phyloP scores from a whole-genome alignment of 441 rosid species.

The California macrophylla region DNA sequence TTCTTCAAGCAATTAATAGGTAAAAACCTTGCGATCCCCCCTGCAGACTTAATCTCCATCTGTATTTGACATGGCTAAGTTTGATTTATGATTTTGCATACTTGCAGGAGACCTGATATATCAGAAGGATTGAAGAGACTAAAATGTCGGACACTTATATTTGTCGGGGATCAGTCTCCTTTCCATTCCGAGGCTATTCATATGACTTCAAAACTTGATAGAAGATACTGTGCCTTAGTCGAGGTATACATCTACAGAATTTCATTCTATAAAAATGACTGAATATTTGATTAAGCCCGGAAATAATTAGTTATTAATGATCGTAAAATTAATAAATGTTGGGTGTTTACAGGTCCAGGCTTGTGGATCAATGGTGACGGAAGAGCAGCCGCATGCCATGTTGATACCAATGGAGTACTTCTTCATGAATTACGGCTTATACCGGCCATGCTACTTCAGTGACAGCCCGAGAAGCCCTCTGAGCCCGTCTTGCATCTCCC shows the following conservation, averaged over 20 bases:
- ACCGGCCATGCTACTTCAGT: constrained; percentile 47
- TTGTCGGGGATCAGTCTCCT: constrained; percentile 69
- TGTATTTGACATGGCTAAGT: background rate
- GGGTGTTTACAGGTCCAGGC: constrained; percentile 61
- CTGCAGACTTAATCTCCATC: background rate
- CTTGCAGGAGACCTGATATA: constrained; percentile 67
- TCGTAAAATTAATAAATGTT: background rate
- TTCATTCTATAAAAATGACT: too few relatives aligned
- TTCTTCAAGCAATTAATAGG: constrained; percentile 79
- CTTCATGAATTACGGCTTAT: constrained; percentile 65
- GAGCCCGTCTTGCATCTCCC: constrained; percentile 71
- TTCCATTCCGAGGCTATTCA: constrained; percentile 61
- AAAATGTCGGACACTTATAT: constrained; percentile 66
- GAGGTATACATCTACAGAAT: constrained; percentile 44
- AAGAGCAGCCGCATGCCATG: constrained; percentile 97
- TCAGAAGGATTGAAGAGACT: constrained; percentile 52
- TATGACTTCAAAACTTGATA: constrained; percentile 52
- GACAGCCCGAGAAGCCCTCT: constrained; percentile 87
- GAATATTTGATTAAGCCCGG: background rate
- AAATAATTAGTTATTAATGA: too few relatives aligned
- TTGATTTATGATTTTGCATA: background rate
- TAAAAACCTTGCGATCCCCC: constrained; percentile 16
- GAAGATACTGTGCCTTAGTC: constrained; percentile 57
- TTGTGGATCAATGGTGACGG: constrained; percentile 89
- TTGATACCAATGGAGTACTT: constrained; percentile 87